A percentile compares a stretch with the other conserved stretches of the same genome.
These are phyloP conservation scores for Eragrostis curvula DNA, from an alignment of 176 grass and related monocot species.

Conservation along the genomic window DNA sequence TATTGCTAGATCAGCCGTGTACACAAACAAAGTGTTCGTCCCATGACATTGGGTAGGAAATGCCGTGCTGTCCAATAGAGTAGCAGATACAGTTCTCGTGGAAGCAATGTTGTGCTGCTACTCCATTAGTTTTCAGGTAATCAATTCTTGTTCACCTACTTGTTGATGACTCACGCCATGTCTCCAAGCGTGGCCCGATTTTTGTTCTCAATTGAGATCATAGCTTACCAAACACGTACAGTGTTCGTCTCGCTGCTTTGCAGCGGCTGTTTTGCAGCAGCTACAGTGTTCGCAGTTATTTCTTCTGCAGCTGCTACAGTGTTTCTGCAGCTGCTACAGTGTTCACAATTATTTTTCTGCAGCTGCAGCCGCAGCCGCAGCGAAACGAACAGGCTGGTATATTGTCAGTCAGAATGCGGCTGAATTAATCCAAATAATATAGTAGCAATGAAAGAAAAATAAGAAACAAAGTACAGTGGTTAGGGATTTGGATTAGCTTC, in stretches of 20 bases:
- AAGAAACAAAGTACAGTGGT: background rate
- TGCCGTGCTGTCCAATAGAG: background rate
- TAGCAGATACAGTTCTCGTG: background rate
- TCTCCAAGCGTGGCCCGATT: background rate
- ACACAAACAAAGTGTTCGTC: background rate
- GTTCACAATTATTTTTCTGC: too few species aligned
- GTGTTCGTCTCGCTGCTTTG: too few species aligned
- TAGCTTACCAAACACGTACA: too few species aligned
- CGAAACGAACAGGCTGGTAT: too few species aligned
- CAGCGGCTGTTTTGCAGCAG: too few species aligned
- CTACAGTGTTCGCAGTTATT: too few species aligned
- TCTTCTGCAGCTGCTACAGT: too few species aligned
- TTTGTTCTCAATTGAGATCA: background rate
- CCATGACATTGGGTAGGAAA: background rate
- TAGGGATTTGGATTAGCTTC: background rate
- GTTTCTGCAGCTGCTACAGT: too few species aligned
- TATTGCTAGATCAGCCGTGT: too few species aligned
- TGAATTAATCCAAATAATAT: background rate
- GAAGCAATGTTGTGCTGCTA: background rate
- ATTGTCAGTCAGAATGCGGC: background rate
- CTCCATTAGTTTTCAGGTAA: background rate
- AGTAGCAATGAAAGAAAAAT: background rate
- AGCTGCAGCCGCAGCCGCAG: too few species aligned
- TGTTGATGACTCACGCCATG: background rate
- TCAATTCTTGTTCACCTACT: background rate